A percentile compares a stretch with the other conserved stretches of the same genome.
phyloP scores from a whole-genome alignment of 176 grass and related monocot species.

The Aegilops longissima region DNA sequence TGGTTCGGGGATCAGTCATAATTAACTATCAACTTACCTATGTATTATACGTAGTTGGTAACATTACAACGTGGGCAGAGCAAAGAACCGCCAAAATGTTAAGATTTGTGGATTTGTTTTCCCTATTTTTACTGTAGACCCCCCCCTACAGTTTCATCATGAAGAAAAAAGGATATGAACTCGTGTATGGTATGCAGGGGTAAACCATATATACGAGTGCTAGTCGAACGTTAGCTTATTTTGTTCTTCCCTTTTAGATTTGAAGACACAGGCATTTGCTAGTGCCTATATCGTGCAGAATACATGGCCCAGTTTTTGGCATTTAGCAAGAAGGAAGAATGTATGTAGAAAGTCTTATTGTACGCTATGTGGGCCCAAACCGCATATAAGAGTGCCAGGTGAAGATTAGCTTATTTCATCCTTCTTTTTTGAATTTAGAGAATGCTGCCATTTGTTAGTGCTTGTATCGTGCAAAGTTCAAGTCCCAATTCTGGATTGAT shows the following conservation, averaged over 20 bases:
- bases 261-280: background rate
- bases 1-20: background rate
- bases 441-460: background rate
- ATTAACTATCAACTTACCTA: background rate
- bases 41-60: background rate
- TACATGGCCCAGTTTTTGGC: background rate
- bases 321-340: background rate
- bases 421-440: background rate
- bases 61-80: background rate
- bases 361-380: background rate
- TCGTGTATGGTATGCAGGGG: background rate
- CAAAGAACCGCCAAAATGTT: background rate
- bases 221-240: background rate
- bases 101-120: background rate
- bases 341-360: background rate
- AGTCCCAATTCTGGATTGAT: background rate
- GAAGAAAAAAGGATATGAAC: background rate
- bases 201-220: constrained; percentile 1
- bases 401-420: background rate
- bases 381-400: background rate
- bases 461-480: background rate
- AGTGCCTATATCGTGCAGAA: background rate
- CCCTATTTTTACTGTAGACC: background rate
- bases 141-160: no score
- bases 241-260: background rate